Conservation (phyloP, 164 flowering plant species). For the Stephania japonica region DNA sequence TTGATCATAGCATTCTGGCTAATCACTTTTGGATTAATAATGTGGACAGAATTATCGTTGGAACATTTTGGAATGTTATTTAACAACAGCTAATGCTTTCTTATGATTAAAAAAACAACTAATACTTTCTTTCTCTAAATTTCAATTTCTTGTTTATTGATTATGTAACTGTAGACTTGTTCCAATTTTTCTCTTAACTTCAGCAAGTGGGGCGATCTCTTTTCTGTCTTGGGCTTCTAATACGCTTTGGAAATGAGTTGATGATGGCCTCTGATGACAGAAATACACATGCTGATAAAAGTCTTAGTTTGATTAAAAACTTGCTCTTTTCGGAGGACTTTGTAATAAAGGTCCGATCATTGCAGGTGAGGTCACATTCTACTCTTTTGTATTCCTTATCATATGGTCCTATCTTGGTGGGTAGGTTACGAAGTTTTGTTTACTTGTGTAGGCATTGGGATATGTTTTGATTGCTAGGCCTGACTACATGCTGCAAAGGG, state of each 20-base stretch:
- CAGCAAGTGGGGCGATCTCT: slow-evolving; percentile 85
- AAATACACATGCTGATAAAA: slow-evolving; percentile 35
- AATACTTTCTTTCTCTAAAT: not conserved
- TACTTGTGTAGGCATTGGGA: slow-evolving; percentile 69
- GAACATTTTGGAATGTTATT: no score
- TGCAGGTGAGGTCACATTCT: slow-evolving; percentile 54
- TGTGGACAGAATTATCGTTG: no score
- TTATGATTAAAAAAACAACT: not conserved
- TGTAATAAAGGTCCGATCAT: slow-evolving; percentile 61
- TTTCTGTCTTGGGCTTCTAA: slow-evolving; percentile 86
- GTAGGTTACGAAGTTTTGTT: slow-evolving; percentile 11
- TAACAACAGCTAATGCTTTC: not conserved
- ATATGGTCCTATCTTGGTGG: not conserved
- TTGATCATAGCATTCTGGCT: no score
- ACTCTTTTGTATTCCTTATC: not conserved
- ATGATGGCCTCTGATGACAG: slow-evolving; percentile 28
- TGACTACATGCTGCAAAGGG: slow-evolving; percentile 83
- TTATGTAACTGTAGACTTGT: not conserved
- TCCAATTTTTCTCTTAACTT: slow-evolving; percentile 14
- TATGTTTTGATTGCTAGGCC: slow-evolving; percentile 81
- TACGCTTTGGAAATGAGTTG: slow-evolving; percentile 78
- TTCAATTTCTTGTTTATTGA: not conserved
- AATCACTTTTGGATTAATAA: no score
- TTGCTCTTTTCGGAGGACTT: slow-evolving; percentile 69
- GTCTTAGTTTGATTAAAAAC: slow-evolving; percentile 57